Base-by-base conservation (phyloP, 1,284 basidiomycete genomes). In the Ceratobasidium sp. region DNA sequence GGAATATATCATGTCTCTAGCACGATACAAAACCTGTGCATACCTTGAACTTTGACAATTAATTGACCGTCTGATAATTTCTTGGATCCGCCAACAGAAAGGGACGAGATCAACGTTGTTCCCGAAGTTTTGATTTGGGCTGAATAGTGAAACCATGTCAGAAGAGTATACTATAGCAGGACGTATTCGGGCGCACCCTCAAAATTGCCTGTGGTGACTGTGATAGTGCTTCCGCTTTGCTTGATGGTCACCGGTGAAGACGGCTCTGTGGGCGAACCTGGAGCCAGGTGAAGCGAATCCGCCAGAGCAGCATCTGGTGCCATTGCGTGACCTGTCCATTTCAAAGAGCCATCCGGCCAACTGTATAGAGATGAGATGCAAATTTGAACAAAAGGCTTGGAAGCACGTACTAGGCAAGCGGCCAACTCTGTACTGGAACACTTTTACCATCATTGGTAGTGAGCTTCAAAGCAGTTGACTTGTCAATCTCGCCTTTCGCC, bases 241-340 rank as follows among this genome's bases (percentile, higher is more conserved):
- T 80, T 78, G 17, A 87, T 85, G 23, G 83, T 82, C 12, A 87
- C 83, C 1, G 84, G 85, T 7, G 82, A 80, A n/a, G 81, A n/a
- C 1, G 86, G 85, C 68, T 86, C 85, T 4, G 81, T 79, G 1
- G 86, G 85, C 28, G 83, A 84, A 28, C 85, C 85, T n/a, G 83
- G 83, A 7, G 82, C 79, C n/a, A 87, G 44, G 28, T 80, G 81
- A 15, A 86, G 80, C 0, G 79, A 74, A 62, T 83, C 80, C 7
- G 79, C 69, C 33, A 85, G 82, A 10, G 82, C 83, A 9, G 81
- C 74, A 67, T 84, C 82, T 0, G 84, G 82, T 20, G 83, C 80
- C 40, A 87, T 80, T 28, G 86, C 83, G 77, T 87, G 86, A 9
- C 86, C 86, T 20, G 85, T 86, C 86, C 86, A 87, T 78, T 87